Base-by-base conservation (phyloP, 202 grass and related monocot genomes). In the Musa balbisiana region DNA sequence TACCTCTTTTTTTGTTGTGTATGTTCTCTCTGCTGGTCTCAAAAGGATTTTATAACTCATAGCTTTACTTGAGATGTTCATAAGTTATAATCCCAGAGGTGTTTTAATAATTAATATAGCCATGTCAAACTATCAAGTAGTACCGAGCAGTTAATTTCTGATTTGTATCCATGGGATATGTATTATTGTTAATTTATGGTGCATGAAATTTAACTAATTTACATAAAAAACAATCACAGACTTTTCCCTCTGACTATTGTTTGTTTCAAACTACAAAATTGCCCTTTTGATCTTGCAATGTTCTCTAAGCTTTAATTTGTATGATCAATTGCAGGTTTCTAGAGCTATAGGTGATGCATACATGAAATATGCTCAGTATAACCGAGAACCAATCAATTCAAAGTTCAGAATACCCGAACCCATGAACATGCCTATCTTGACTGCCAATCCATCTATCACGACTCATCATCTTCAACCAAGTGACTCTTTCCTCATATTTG, bases 321-420 rank as follows among this genome's bases (percentile, higher is more conserved):
- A 49, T 71, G 17, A 51, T 55, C 53, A 56, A 75, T 23, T 90
- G 86, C 85, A 94, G 95, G 95, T 98, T 79, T 92, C 91, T 49
- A 87, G 95, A 82, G 92, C 91, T 53, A 78, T 98, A 66, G 95
- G 95, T 52, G 83, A 94, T 79, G 95, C 87, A 53, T 98, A 93
- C 75, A 67, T 98, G 81, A 94, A 94, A 82, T 76, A 85, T 72
- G 53, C 74, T 0, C 83, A 82, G 69, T 98, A 68, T 69, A 99
- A 99, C 82, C 89, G 81, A 3, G 91, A 98, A 58, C 83, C 62
- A 49, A 94, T 98, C 73, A 94, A 87, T 74, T 83, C 83, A 0
- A 98, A 94, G 83, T 98, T 98, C 78, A 89, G 91, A 79, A 72
- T 91, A 73, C 69, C 91, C 43, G 89, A 89, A 83, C 80, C 95